These are phyloP conservation scores for Oehlia diaphana DNA, from an alignment of 192 early-diverging fungal species.

Conservation along the genomic window DNA sequence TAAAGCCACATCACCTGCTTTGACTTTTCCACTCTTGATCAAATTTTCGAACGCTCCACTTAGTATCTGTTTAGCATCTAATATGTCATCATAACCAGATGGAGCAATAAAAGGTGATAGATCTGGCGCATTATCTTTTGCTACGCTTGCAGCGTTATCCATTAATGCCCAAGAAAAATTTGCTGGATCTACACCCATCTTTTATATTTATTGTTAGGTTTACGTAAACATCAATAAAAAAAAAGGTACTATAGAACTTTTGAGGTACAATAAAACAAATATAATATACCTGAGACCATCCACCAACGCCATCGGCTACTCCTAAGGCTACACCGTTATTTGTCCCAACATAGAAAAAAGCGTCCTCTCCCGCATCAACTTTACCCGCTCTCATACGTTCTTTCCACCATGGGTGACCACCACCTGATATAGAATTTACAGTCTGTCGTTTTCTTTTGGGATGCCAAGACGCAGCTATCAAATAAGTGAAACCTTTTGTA, in stretches of 20 bases:
- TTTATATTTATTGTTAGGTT: neutral
- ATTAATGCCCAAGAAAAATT: conserved; percentile 62
- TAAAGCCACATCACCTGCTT: conserved; percentile 40
- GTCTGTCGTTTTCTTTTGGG: conserved; percentile 22
- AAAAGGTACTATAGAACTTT: conserved; percentile 13
- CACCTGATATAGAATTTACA: conserved; percentile 6
- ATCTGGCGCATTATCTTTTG: conserved; percentile 35
- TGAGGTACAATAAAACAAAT: no score
- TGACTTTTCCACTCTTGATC: conserved; percentile 49
- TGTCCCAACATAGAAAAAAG: conserved; percentile 57
- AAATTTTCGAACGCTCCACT: conserved; percentile 51
- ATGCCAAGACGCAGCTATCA: conserved; percentile 25
- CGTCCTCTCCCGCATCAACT: conserved; percentile 63
- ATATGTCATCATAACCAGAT: conserved; percentile 6
- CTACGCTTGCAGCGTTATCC: conserved; percentile 56
- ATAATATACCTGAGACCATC: conserved; percentile 55
- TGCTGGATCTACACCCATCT: conserved; percentile 47
- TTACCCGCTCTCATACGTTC: conserved; percentile 50
- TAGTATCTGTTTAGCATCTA: conserved; percentile 55
- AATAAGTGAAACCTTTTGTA: conserved; percentile 27
- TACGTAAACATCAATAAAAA: conserved; percentile 8
- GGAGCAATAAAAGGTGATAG: conserved; percentile 21
- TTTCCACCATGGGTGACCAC: conserved; percentile 38
- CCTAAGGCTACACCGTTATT: conserved; percentile 54
- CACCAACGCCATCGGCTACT: conserved; percentile 63